Base-by-base conservation (phyloP, 2,329 filamentous ascomycete genomes). In the Aspergillus sp. region DNA sequence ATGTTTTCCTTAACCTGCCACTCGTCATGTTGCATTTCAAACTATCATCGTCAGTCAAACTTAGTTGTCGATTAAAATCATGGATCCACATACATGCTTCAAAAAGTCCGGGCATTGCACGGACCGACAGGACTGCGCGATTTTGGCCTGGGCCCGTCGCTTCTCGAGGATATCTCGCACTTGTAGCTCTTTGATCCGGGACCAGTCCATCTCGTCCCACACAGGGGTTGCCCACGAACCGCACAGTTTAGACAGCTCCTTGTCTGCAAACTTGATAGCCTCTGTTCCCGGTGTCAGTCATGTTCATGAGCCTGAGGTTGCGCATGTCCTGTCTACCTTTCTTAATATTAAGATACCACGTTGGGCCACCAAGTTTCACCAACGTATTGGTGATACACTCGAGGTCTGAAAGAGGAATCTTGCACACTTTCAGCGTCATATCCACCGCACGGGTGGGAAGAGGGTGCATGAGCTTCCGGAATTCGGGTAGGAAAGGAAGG, bases 1-100 rank as follows among this genome's bases (percentile, higher is more conserved):
- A 99, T 97, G 63, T 95, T 92, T 69, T 96, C 91, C 69, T 94
- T 90, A 70, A 99, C 91, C 44, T 96, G 81, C 91, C 93, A 97
- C 73, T 97, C 89, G 67, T 97, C 91, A 66, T 99, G 91, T 65
- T 92, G 89, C 89, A 96, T 95, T 57, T 91, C 88, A 68, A 94
- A 97, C 88, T 93, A 55, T 36, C 34, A 25, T 32, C 31, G 54
- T 72, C 19, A 72, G 64, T 29, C 52, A 43, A 31, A 51, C 31
- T 38, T 48, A 4, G 5, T n/a, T 23, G 11, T 17, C 20, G 4
- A 46, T 46, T 19, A 13, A n/a, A 11, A 11, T 11, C 45, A 14
- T 31, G n/a, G 14, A 5, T 41, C 7, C 6, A 81, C 88, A 80
- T 76, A 91, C 88, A 70, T 99, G 94, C 72, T 95, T 93, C 57